Conservation (phyloP, 2,329 filamentous ascomycete species). For the Calonectria ilicicola region DNA sequence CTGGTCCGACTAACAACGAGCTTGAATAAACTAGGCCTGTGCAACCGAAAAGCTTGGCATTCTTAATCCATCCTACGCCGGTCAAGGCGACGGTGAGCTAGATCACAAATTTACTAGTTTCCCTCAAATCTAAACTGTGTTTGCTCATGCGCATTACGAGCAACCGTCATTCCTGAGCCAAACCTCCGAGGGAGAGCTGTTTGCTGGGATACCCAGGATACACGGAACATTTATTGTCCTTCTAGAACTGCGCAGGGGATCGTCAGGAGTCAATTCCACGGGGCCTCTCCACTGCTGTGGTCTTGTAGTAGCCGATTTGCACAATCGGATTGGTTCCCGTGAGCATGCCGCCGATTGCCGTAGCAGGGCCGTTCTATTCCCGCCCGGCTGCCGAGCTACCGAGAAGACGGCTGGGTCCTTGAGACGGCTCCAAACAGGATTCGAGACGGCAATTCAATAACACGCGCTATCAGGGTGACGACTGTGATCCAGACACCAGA, state of each 20-base stretch:
- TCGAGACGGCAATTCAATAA: neutral
- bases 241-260: neutral
- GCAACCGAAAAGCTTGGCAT: constrained; percentile 5
- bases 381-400: neutral
- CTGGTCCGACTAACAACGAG: constrained; percentile 3
- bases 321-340: neutral
- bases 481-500: neutral
- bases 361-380: neutral
- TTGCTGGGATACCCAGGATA: neutral
- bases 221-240: neutral
- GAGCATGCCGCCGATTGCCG: neutral
- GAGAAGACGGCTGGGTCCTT: neutral
- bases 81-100: neutral
- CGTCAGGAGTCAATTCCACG: neutral
- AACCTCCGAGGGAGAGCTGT: neutral
- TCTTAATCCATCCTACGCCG: neutral
- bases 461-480: neutral
- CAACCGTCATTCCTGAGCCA: neutral
- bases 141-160: neutral
- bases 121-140: neutral
- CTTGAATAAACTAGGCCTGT: neutral
- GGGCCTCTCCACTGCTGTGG: neutral
- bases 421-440: neutral
- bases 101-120: neutral
- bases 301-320: neutral